These are phyloP conservation scores for Coleophoma cylindrospora DNA, from an alignment of 2,329 filamentous ascomycete genomes.

Conservation along the genomic window DNA sequence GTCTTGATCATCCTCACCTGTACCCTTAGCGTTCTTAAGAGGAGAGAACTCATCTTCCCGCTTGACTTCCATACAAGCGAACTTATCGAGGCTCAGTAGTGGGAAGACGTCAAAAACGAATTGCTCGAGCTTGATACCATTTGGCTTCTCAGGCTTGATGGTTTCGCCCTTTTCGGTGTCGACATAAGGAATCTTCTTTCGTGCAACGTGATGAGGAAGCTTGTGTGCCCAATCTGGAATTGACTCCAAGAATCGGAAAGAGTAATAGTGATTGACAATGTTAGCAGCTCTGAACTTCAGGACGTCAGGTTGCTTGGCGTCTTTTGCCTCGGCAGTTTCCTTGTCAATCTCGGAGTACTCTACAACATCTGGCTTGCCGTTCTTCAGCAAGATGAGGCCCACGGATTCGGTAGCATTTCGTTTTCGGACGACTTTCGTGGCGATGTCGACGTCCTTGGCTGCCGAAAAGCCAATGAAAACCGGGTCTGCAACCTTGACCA, in stretches of 20 bases:
- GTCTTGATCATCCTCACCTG: constrained; percentile 88
- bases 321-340: constrained; percentile 82
- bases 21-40: constrained; percentile 83
- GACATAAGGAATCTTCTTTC: constrained; percentile 94
- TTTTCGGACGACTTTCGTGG: constrained; percentile 99
- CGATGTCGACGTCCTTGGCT: constrained; percentile 84
- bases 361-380: constrained; percentile 93
- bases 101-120: constrained; percentile 99
- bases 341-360: constrained; percentile 97
- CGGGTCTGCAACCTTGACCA: constrained; percentile 98
- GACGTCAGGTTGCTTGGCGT: constrained; percentile 72
- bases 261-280: constrained; percentile 99
- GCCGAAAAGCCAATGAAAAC: constrained; percentile 93
- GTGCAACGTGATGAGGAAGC: constrained; percentile 90
- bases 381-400: constrained; percentile 89
- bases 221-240: constrained; percentile 83
- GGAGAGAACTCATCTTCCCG: constrained; percentile 98
- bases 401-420: constrained; percentile 94
- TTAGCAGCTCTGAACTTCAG: constrained; percentile 97
- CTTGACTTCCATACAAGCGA: constrained; percentile 92
- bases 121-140: constrained; percentile 98
- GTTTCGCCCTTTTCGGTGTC: constrained; percentile 72
- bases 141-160: constrained; percentile 89
- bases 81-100: constrained; percentile 77
- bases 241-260: constrained; percentile 82